phyloP scores from a whole-genome alignment of 306 rosid genomes.

The Cicer arietinum region DNA sequence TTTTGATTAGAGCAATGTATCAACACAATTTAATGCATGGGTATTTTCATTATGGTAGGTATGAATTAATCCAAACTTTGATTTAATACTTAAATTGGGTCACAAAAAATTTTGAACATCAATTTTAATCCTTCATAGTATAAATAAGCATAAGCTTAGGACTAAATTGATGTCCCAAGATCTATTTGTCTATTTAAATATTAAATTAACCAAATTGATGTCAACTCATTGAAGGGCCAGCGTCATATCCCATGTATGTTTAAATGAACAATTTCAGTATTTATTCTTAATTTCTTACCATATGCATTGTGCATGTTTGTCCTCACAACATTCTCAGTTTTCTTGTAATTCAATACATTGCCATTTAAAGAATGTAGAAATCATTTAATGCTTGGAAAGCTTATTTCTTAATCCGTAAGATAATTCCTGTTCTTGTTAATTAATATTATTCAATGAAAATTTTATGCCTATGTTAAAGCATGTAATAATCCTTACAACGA shows the following conservation, averaged over 20 bases:
- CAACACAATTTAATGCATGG: constrained; percentile 21
- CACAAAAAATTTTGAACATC: neutral
- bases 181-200: neutral
- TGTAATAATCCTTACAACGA: constrained; percentile 11
- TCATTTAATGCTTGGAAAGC: constrained; percentile 14
- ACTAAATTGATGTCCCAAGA: neutral
- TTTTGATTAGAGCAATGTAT: constrained; percentile 9
- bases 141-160: neutral
- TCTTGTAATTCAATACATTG: constrained; percentile 8
- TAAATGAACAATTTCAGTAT: neutral
- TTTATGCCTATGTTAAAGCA: constrained; percentile 32
- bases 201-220: constrained; percentile 5
- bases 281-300: constrained; percentile 5
- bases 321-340: neutral
- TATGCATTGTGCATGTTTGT: constrained; percentile 13
- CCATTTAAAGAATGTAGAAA: constrained; percentile 28
- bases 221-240: neutral
- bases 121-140: neutral
- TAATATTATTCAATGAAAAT: neutral
- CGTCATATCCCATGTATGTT: neutral
- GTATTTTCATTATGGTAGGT: constrained; percentile 17
- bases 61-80: constrained; percentile 13
- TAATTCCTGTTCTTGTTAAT: constrained; percentile 9
- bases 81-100: neutral
- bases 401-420: constrained; percentile 26